Conservation (phyloP, 2,329 filamentous ascomycete genomes). For the Trichoderma gracile region DNA sequence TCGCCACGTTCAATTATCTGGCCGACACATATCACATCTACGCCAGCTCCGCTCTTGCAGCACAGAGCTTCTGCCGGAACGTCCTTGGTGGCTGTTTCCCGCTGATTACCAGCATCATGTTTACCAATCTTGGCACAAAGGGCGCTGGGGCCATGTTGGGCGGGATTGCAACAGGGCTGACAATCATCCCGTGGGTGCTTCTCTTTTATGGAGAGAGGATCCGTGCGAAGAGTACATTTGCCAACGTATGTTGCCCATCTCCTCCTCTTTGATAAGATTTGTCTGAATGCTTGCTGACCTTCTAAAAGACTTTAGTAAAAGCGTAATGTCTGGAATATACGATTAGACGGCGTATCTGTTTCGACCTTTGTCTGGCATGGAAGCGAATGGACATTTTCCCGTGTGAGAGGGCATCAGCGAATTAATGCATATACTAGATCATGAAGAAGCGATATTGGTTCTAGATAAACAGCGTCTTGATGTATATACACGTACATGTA, state of each 20-base stretch:
- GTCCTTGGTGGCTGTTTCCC: constrained; percentile 80
- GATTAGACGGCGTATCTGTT: not conserved
- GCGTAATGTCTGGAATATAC: not conserved
- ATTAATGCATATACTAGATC: not conserved
- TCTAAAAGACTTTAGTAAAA: constrained; percentile 4
- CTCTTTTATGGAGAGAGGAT: constrained; percentile 78
- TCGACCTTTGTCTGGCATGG: not conserved
- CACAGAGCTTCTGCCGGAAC: constrained; percentile 84
- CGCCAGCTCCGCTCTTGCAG: constrained; percentile 80
- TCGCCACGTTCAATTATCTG: constrained; percentile 90
- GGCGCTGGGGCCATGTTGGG: constrained; percentile 75
- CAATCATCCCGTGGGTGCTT: constrained; percentile 83
- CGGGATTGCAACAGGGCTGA: constrained; percentile 67
- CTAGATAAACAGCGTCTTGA: not conserved
- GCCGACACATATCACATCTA: constrained; percentile 86
- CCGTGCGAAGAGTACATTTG: constrained; percentile 73
- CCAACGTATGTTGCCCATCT: constrained; percentile 50
- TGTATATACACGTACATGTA: not conserved
- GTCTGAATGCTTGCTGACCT: not conserved
- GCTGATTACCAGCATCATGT: constrained; percentile 72
- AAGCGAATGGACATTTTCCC: not conserved
- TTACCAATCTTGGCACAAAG: constrained; percentile 67
- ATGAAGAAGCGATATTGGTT: not conserved
- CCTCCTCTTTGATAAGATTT: not conserved
- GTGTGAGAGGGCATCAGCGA: not conserved